phyloP scores from a whole-genome alignment of 106 monocot species.

The Dendrobium nobile region DNA sequence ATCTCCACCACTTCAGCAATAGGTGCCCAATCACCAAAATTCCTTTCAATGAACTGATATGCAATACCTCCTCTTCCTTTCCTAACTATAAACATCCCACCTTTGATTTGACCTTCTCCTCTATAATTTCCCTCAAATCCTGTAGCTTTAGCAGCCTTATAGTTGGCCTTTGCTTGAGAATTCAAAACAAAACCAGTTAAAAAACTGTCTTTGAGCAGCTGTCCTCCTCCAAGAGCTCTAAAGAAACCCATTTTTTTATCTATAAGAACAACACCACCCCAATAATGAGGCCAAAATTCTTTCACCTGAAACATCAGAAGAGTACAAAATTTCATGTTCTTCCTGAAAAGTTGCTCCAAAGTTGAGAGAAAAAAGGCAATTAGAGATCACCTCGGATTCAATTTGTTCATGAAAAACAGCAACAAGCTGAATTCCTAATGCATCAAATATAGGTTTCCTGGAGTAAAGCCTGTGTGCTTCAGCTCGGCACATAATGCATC shows the following conservation, averaged over 20 bases:
- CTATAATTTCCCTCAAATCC: constrained; percentile 14
- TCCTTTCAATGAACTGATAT: constrained; percentile 43
- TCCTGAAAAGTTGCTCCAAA: too few relatives aligned
- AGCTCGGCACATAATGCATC: constrained; percentile 47
- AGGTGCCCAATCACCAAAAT: constrained; percentile 50
- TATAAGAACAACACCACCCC: constrained; percentile 36
- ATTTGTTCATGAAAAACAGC: constrained; percentile 38
- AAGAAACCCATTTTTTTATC: constrained; percentile 27
- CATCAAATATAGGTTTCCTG: constrained; percentile 39
- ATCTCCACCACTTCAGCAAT: constrained; percentile 40
- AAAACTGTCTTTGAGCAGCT: constrained; percentile 25
- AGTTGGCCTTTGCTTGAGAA: constrained; percentile 19
- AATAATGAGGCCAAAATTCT: constrained; percentile 39
- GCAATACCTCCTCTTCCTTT: constrained; percentile 33
- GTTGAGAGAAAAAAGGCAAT: neutral
- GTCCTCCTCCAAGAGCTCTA: constrained; percentile 36
- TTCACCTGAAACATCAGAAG: constrained; percentile 19
- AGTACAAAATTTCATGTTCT: neutral
- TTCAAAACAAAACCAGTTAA: constrained; percentile 29
- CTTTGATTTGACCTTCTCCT: constrained; percentile 29
- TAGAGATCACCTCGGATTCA: constrained; percentile 16
- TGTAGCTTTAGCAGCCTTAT: constrained; percentile 20
- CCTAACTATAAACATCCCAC: constrained; percentile 26
- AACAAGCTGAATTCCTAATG: constrained; percentile 32
- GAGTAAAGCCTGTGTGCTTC: constrained; percentile 37